Evolutionary conservation across 192 early-diverging fungal species (phyloP).

Genomic region (Backusella westeae): DNA sequence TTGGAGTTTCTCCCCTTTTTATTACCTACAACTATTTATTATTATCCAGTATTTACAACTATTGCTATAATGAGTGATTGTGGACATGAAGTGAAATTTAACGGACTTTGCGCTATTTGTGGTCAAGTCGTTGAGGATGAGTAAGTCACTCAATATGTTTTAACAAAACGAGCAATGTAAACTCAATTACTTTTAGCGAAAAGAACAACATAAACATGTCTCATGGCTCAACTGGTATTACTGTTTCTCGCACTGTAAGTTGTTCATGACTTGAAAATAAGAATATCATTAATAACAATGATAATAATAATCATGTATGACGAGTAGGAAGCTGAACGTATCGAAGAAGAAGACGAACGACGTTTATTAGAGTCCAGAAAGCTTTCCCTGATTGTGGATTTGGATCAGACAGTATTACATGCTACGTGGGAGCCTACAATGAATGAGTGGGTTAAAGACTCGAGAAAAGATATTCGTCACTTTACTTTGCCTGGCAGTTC

Average conservation of each 20-base stretch:
- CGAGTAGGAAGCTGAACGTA: constrained; percentile 60
- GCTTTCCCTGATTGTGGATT: constrained; percentile 90
- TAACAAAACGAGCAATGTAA: not conserved
- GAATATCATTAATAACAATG: not conserved
- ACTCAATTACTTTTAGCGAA: constrained; percentile 9
- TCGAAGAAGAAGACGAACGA: constrained; percentile 64
- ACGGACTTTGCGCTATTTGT: constrained; percentile 81
- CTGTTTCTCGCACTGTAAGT: constrained; percentile 57
- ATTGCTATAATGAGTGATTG: constrained; percentile 39
- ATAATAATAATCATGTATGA: not conserved
- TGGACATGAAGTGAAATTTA: constrained; percentile 71
- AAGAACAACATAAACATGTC: constrained; percentile 77
- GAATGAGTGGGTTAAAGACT: constrained; percentile 65
- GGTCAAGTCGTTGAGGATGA: constrained; percentile 59
- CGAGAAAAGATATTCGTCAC: constrained; percentile 63
- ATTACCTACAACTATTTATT: not conserved
- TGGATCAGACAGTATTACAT: constrained; percentile 98
- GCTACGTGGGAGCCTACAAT: constrained; percentile 80
- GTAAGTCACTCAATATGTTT: constrained; percentile 31
- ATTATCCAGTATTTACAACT: not conserved
- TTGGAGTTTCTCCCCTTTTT: not conserved
- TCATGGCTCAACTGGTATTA: constrained; percentile 69
- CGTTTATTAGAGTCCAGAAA: constrained; percentile 64
- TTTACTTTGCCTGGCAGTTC: constrained; percentile 75
- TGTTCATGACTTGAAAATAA: not conserved